These are phyloP conservation scores for Scheffersomyces coipomensis DNA, from an alignment of 805 yeast species.

Conservation along the genomic window DNA sequence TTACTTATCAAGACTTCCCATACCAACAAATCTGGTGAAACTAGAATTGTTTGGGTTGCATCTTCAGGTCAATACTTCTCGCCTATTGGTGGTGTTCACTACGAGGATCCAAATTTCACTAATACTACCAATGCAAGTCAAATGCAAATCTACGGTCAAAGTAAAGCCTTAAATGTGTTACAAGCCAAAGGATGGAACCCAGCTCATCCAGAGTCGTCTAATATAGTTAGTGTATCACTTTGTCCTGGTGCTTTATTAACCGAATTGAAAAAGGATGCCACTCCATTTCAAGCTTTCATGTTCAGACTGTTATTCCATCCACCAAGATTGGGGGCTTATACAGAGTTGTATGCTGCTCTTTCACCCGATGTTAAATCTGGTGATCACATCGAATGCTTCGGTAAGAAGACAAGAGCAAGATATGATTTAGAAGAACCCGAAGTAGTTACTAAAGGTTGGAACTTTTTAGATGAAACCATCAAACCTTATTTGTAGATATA, in stretches of 20 bases:
- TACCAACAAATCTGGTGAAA: slow-evolving; percentile 15
- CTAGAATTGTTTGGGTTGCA: slow-evolving; percentile 46
- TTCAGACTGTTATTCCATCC: slow-evolving; percentile 15
- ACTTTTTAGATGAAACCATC: slow-evolving; percentile 25
- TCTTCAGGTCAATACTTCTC: slow-evolving; percentile 33
- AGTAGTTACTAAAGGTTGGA: slow-evolving; percentile 38
- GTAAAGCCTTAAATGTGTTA: slow-evolving; percentile 40
- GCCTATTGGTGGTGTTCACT: slow-evolving; percentile 31
- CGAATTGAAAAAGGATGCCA: slow-evolving; percentile 25
- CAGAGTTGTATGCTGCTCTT: slow-evolving; percentile 42
- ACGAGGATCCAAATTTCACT: slow-evolving; percentile 26
- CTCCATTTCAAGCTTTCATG: slow-evolving; percentile 1
- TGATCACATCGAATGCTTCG: too few relatives aligned
- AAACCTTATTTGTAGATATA: too few relatives aligned
- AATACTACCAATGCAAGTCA: slow-evolving; percentile 11
- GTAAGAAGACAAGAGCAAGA: too few relatives aligned
- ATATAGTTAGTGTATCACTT: slow-evolving; percentile 30
- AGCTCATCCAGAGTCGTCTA: slow-evolving; percentile 18
- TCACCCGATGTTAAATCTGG: slow-evolving; percentile 36
- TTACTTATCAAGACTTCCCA: slow-evolving; percentile 31
- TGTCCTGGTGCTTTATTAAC: slow-evolving; percentile 42
- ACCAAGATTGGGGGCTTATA: slow-evolving; percentile 39
- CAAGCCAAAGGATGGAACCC: slow-evolving; percentile 36
- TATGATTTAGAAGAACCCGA: too few relatives aligned
- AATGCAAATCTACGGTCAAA: slow-evolving; percentile 34